A percentile compares a stretch with the other conserved stretches of the same genome.
Evolutionary conservation across 257 asterid species (phyloP).

Genomic region (Haberlea rhodopensis): DNA sequence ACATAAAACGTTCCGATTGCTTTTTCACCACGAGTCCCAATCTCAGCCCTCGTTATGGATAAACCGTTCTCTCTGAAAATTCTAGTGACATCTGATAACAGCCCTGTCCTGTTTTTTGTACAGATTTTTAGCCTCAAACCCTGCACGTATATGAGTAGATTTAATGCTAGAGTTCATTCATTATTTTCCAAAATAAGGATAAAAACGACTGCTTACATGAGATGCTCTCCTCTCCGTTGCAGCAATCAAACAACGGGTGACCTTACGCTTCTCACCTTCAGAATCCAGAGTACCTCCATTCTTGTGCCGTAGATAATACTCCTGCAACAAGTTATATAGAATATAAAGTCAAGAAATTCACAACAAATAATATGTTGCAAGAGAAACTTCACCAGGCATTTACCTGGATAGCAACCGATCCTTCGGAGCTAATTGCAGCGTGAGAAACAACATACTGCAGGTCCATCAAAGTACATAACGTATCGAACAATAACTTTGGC

Average conservation of each 20-base stretch:
- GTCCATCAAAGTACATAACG: constrained; percentile 73
- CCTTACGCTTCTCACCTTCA: constrained; percentile 48
- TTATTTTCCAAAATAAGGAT: background rate
- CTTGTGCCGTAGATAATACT: constrained; percentile 62
- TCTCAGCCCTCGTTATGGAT: constrained; percentile 66
- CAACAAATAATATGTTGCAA: background rate
- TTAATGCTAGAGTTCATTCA: background rate
- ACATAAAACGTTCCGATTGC: constrained; percentile 85
- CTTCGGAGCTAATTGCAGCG: constrained; percentile 72
- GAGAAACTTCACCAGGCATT: background rate
- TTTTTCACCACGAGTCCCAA: constrained; percentile 55
- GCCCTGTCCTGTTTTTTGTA: constrained; percentile 57
- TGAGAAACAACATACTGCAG: constrained; percentile 66
- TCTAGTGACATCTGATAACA: constrained; percentile 69
- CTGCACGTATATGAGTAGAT: constrained; percentile 31
- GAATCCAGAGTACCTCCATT: constrained; percentile 48
- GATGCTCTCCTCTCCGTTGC: constrained; percentile 79
- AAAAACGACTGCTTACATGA: constrained; percentile 41
- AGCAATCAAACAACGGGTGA: constrained; percentile 65
- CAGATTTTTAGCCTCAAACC: constrained; percentile 61
- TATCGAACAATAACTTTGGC: constrained; percentile 73
- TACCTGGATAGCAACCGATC: constrained; percentile 77
- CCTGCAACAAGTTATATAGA: constrained; percentile 35
- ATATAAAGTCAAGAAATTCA: background rate
- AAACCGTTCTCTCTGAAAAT: constrained; percentile 76